Evolutionary conservation across 1,139 yeast genomes (phyloP).

Genomic region (Saccharomyces pastorianus): DNA sequence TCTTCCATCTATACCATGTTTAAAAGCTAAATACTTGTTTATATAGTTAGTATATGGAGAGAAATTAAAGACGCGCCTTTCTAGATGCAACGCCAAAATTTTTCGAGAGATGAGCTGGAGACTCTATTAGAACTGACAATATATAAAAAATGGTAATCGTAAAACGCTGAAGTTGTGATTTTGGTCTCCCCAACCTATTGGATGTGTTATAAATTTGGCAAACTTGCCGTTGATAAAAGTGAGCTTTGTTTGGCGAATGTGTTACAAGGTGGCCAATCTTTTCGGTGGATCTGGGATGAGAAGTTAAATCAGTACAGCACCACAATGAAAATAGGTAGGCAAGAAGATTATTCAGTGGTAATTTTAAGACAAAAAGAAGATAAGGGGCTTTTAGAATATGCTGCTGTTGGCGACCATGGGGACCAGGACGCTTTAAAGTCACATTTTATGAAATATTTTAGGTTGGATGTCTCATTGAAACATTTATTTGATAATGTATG

Average conservation of each 20-base stretch:
- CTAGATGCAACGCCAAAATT: background rate
- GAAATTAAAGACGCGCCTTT: background rate
- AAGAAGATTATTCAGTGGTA: slow-evolving; percentile 28
- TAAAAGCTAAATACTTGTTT: background rate
- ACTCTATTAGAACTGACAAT: too few species aligned
- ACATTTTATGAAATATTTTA: slow-evolving; percentile 61
- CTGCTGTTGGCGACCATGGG: slow-evolving; percentile 11
- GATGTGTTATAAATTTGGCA: background rate
- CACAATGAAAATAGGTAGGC: slow-evolving; percentile 19
- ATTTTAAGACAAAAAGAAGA: slow-evolving; percentile 30
- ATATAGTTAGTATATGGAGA: background rate
- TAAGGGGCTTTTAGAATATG: slow-evolving; percentile 16
- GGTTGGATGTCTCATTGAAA: slow-evolving; percentile 47
- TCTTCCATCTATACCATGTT: background rate
- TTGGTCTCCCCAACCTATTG: too few species aligned
- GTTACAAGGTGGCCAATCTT: slow-evolving; percentile 82
- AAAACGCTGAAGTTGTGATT: background rate
- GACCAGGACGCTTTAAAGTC: slow-evolving; percentile 13
- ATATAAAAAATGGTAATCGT: too few species aligned
- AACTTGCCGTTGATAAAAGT: slow-evolving; percentile 4
- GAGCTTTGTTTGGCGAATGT: slow-evolving; percentile 64
- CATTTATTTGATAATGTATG: slow-evolving; percentile 50
- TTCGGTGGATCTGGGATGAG: slow-evolving; percentile 35
- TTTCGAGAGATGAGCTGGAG: background rate
- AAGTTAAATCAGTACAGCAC: slow-evolving; percentile 16